Evolutionary conservation across 1,139 yeast genomes (phyloP), one percentile per base, ranked within the genome.

Genomic region (Insectozyma bohioensis): DNA sequence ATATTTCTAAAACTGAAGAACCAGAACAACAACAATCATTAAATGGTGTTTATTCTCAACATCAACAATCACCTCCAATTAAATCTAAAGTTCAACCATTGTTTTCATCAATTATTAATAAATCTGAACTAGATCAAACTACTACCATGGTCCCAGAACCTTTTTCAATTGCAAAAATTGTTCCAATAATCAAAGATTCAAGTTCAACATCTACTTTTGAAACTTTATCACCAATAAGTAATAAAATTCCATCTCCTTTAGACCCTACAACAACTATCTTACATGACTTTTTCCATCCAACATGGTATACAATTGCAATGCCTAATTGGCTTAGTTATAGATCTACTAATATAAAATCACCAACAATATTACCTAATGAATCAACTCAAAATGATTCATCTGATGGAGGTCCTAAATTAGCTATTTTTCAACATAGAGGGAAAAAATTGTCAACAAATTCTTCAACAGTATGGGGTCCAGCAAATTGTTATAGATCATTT

Each of bases 251-350:
- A 6, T 74, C 78, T 38, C 58, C 61, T 12, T 85, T 90, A 3
- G 74, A 81, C 2, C 73, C 78, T 5, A 81, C 86, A 2, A 73
- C 85, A 1, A 85, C 82, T 43, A 73, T 87, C 37, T 65, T 87
- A 57, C 72, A 75, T 32, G 78, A 75, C 37, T 85, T 85, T 51
- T 71, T 83, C 47, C 95, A 88, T 55, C 96, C 97, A 10, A 85
- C 84, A 41, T 85, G 95, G 85, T 82, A 82, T 45, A 80, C 87
- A 6, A 64, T 90, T 31, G 86, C 94, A 6, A 73, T 85, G 5
- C 82, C 95, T 1, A 78, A 78, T 32, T 92, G 97, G 97, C 61
- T 90, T 34, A 73, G 74, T 33, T 80, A 81, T 43, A 69, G 67
- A 20, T 54, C 60, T 12, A 54, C 49, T 22, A 37, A 48, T 2